These are phyloP conservation scores for Whalleya microplaca DNA, from an alignment of 2,329 filamentous ascomycete genomes.

Conservation along the genomic window DNA sequence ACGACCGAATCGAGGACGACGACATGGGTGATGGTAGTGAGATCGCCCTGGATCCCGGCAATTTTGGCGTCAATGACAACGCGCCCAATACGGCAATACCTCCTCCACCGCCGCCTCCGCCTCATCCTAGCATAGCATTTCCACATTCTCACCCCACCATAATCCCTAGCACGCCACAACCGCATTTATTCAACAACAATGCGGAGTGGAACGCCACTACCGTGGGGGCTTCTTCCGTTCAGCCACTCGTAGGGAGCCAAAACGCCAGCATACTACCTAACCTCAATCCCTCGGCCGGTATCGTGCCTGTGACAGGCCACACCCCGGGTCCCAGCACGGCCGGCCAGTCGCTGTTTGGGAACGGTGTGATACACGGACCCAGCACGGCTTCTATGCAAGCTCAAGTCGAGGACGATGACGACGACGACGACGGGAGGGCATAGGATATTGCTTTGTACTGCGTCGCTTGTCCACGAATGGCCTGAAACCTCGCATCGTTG, in stretches of 20 bases:
- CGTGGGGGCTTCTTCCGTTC: slow-evolving; percentile 3
- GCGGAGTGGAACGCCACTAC: neutral
- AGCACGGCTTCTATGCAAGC: slow-evolving; percentile 36
- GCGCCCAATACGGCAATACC: slow-evolving; percentile 16
- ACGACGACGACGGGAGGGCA: slow-evolving; percentile 10
- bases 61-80: slow-evolving; percentile 25
- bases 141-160: neutral
- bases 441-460: slow-evolving; percentile 2
- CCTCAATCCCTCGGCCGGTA: neutral
- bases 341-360: slow-evolving; percentile 28
- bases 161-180: slow-evolving; percentile 1
- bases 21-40: slow-evolving; percentile 42
- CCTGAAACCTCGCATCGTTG: neutral
- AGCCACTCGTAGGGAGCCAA: neutral
- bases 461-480: neutral
- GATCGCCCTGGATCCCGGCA: slow-evolving; percentile 32
- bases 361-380: slow-evolving; percentile 25
- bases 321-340: slow-evolving; percentile 32
- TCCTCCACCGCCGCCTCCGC: slow-evolving; percentile 28
- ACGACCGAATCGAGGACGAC: slow-evolving; percentile 38
- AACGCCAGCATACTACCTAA: neutral
- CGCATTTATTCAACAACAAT: neutral
- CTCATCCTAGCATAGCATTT: slow-evolving; percentile 7
- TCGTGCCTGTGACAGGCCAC: neutral
- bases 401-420: slow-evolving; percentile 16